Conservation (phyloP, 1,284 basidiomycete species). For the Takashimella tepidaria region DNA sequence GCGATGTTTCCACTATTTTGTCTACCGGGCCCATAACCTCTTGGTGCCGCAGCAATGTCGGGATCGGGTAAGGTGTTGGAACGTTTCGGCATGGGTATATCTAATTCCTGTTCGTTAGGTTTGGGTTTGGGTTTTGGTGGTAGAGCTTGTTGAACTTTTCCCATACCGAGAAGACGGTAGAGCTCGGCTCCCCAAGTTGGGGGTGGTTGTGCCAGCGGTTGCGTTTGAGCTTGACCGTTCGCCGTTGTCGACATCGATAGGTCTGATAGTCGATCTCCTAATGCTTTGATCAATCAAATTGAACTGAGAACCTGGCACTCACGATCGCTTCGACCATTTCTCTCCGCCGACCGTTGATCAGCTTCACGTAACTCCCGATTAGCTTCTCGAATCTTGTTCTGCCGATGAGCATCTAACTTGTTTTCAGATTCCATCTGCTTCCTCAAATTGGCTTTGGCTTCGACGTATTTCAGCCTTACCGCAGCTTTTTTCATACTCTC, state of each 20-base stretch:
- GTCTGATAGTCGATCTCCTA: too few relatives aligned
- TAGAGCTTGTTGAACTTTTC: too few relatives aligned
- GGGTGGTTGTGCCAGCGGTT: too few relatives aligned
- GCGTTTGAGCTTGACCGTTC: not conserved
- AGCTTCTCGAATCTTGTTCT: slow-evolving; percentile 25
- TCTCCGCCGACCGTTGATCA: not conserved
- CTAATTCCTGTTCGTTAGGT: not conserved
- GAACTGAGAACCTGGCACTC: too few relatives aligned
- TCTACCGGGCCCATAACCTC: not conserved
- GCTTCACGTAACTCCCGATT: slow-evolving; percentile 19
- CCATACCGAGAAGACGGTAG: not conserved
- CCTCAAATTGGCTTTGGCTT: slow-evolving; percentile 31
- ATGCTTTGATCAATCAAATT: too few relatives aligned
- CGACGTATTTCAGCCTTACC: slow-evolving; percentile 26
- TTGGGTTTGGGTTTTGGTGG: not conserved
- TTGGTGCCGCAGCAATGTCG: not conserved
- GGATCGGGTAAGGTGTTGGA: not conserved
- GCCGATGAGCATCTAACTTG: slow-evolving; percentile 15
- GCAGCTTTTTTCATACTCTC: slow-evolving; percentile 35
- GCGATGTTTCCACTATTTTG: too few relatives aligned
- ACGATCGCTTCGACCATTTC: too few relatives aligned
- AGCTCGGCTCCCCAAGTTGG: not conserved
- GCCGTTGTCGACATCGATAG: not conserved
- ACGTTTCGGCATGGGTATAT: not conserved
- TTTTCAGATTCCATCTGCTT: slow-evolving; percentile 30